These are phyloP conservation scores for Pterulicium gracile DNA, from an alignment of 1,284 basidiomycete species.

Conservation along the genomic window DNA sequence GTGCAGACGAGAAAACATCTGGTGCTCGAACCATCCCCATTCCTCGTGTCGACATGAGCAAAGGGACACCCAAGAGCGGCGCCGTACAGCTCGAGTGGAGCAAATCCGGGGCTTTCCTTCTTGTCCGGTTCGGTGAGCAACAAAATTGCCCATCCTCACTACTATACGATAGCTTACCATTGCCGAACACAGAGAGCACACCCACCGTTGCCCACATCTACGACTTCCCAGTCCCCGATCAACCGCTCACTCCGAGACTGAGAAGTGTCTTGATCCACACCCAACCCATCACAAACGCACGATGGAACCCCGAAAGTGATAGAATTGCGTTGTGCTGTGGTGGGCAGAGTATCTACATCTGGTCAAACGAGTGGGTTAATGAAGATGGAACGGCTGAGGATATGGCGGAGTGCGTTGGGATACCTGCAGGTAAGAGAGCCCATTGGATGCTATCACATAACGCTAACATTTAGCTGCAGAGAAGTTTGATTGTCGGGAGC, in stretches of 20 bases:
- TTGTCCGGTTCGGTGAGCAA: conserved; percentile 70
- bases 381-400: conserved; percentile 48
- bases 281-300: conserved; percentile 44
- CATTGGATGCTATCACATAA: neutral
- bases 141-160: too few relatives aligned
- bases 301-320: conserved; percentile 71
- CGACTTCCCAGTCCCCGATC: conserved; percentile 44
- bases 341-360: conserved; percentile 58
- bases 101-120: conserved; percentile 55
- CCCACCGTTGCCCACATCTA: conserved; percentile 52
- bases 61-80: conserved; percentile 53
- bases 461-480: conserved; percentile 25
- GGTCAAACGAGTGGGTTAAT: conserved; percentile 73
- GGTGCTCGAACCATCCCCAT: conserved; percentile 42
- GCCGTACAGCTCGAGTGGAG: conserved; percentile 70
- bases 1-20: conserved; percentile 52
- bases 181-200: conserved; percentile 19
- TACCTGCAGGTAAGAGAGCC: conserved; percentile 60
- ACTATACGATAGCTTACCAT: conserved; percentile 9
- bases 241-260: conserved; percentile 45
- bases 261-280: conserved; percentile 57
- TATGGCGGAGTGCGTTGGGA: conserved; percentile 73
- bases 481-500: conserved; percentile 51
- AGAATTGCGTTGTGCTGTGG: conserved; percentile 59
- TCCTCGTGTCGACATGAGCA: conserved; percentile 40